These are phyloP conservation scores for Echium plantagineum DNA, from an alignment of 257 asterid species.

Conservation along the genomic window DNA sequence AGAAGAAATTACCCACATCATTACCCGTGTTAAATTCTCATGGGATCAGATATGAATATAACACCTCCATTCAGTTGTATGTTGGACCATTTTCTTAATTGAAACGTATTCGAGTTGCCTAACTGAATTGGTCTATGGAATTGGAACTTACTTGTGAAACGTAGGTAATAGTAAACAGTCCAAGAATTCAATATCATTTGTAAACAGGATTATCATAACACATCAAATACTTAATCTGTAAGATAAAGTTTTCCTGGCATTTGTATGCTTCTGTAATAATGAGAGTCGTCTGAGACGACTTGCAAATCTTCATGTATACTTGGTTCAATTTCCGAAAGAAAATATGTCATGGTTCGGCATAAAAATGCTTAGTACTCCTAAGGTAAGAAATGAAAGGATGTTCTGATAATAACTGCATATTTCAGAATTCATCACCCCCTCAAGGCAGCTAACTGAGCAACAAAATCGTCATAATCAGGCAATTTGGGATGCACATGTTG, in stretches of 20 bases:
- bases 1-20: too few relatives aligned
- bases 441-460: constrained; percentile 81
- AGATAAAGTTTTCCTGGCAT: not conserved
- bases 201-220: not conserved
- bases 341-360: not conserved
- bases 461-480: constrained; percentile 90
- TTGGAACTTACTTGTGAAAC: not conserved
- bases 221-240: not conserved
- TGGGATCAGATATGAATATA: too few relatives aligned
- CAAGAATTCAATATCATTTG: not conserved
- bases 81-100: too few relatives aligned
- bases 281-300: not conserved
- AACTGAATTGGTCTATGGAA: too few relatives aligned
- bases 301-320: not conserved
- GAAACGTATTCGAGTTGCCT: too few relatives aligned
- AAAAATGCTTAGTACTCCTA: not conserved
- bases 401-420: not conserved
- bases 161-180: not conserved
- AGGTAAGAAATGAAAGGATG: constrained; percentile 1
- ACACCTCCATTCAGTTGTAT: too few relatives aligned
- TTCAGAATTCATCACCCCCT: constrained; percentile 36
- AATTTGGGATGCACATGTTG: constrained; percentile 87
- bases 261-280: too few relatives aligned
- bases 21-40: too few relatives aligned
- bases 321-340: too few relatives aligned